Evolutionary conservation across 75 land plant species (phyloP).

Genomic region (Cupressus sempervirens): DNA sequence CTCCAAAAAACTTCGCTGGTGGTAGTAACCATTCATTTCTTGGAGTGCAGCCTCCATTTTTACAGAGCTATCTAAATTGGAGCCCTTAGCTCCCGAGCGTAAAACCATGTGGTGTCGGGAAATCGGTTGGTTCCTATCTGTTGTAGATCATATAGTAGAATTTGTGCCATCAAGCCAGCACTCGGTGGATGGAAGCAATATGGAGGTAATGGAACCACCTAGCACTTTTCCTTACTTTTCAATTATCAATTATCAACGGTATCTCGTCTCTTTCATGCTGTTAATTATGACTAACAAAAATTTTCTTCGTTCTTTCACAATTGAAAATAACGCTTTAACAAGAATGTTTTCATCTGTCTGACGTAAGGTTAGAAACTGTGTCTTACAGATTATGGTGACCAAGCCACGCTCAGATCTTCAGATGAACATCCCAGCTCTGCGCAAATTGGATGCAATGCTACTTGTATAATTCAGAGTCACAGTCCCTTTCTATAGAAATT

Average conservation of each 20-base stretch:
- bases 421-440: constrained; percentile 83
- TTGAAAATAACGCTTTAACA: background rate
- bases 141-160: constrained; percentile 63
- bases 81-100: constrained; percentile 48
- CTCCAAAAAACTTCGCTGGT: constrained; percentile 1
- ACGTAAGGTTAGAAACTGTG: background rate
- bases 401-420: constrained; percentile 70
- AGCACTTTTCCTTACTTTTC: background rate
- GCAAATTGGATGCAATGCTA: constrained; percentile 87
- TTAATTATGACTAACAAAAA: background rate
- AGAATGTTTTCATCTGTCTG: background rate
- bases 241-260: background rate
- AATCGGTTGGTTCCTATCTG: constrained; percentile 66
- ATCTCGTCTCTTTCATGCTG: background rate
- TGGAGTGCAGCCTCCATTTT: constrained; percentile 58
- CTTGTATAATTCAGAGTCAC: constrained; percentile 35
- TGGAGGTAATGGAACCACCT: constrained; percentile 56
- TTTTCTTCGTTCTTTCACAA: background rate
- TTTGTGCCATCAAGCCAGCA: constrained; percentile 63
- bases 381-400: constrained; percentile 72
- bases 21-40: background rate
- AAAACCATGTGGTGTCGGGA: constrained; percentile 57
- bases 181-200: constrained; percentile 40
- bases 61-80: constrained; percentile 58
- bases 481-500: background rate